Evolutionary conservation across 2,329 filamentous ascomycete species (phyloP), one percentile per base, ranked within the genome.

Genomic region (Aspergillus tubingensis): DNA sequence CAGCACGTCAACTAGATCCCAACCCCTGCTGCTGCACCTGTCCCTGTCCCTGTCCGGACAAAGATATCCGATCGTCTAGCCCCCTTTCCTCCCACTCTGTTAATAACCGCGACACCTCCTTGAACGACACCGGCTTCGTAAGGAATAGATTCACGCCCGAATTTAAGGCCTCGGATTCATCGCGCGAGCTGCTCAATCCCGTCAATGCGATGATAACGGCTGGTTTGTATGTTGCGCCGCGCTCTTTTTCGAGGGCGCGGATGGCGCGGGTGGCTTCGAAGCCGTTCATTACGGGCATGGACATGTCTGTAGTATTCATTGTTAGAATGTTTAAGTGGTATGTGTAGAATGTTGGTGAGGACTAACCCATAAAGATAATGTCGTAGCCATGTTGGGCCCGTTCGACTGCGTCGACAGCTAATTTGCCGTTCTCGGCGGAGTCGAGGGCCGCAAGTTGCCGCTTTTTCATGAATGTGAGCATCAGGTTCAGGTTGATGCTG

Each of bases 241-340:
- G 63, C 38, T 78, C 75, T 58, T 68, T 75, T 58, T 79, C 77
- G n/a, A 76, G 67, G 8, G 72, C 65, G 10, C 80, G 77, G 53
- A 82, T 82, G n/a, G 75, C 74, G 7, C 78, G 75, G 5, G 80
- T 80, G 2, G 80, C 77, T 64, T 80, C 76, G 51, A 81, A 80
- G 1, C 80, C 80, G 62, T 81, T 77, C 77, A 81, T 80, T 5
- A 80, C 74, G 0, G 80, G 80, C 79, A 82, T 82, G 2, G 75
- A 77, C 38, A 81, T 79, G 52, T 81, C 77, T 72, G 27, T 39
- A 25, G 32, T 19, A 19, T 19, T 19, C 17, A 19, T 8, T 17
- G 15, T 27, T 39, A 39, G 60, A 13, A 36, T 36, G 47, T 17
- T 21, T 8, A 5, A n/a, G n/a, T 5, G 32, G n/a, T 8, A 43